Base-by-base conservation (phyloP, 208 protist genomes). In the Crithidia fasciculata region DNA sequence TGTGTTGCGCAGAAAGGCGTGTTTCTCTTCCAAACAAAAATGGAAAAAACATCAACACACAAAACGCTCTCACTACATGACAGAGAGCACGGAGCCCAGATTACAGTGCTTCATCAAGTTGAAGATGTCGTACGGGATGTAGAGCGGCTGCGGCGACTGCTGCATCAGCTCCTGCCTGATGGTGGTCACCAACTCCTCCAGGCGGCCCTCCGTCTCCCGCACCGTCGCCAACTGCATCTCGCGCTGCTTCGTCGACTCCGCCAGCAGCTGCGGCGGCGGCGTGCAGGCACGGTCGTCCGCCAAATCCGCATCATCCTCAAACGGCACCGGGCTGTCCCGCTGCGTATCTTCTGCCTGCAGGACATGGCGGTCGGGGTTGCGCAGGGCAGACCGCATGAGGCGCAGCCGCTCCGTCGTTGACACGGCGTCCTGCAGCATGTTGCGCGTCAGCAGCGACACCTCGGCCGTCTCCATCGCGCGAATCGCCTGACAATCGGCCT, bases 61-160 rank as follows among this genome's bases (percentile, higher is more conserved):
- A 28, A 41, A 74, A 68, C 49, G 56, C 4, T 49, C 4, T 62
- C 55, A 82, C 54, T 12, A 10, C 47, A 76, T 28, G 28, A 28
- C 64, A 8, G 76, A 65, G 8, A 81, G 45, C 37, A 68, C 37
- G 41, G 40, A 68, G 36, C 50, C 79, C n/a, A 83, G 8, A 12
- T 63, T 60, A 4, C 45, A 69, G 2, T 13, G 15, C 28, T 66
- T 77, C 71, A 90, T 62, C 50, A 78, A 60, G 4, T 77, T 41
- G 37, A 86, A 74, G 16, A 62, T 74, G 2, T 52, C 49, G 19
- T 76, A 55, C 45, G 61, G 47, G 39, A 92, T 73, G 63, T 87
- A 92, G 5, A 92, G 69, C 18, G 87, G 84, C 0, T 64, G 72
- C 8, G 79, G 79, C n/a, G 69, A 47, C 60, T 88, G 78, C 19